phyloP scores from a whole-genome alignment of 2,329 filamentous ascomycete species.

The Cyphellophora attinorum region DNA sequence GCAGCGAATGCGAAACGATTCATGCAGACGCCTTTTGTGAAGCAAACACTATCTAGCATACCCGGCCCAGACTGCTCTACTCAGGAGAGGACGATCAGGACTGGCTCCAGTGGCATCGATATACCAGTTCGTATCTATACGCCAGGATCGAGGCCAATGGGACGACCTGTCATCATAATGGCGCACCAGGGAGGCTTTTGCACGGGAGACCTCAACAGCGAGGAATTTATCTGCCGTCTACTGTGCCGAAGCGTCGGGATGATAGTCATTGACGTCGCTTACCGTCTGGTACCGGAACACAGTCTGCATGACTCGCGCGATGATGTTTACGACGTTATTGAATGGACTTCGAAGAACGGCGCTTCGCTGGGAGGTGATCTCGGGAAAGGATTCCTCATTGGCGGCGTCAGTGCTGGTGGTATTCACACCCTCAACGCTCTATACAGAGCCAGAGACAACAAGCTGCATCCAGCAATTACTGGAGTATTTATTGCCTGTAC shows the following conservation, averaged over 20 bases:
- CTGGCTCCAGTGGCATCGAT: constrained; percentile 3
- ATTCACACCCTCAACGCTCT: constrained; percentile 5
- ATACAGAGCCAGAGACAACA: constrained; percentile 8
- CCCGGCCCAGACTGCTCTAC: constrained; percentile 3
- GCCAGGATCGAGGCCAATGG: too few species aligned
- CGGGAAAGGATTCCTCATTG: constrained; percentile 9
- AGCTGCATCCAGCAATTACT: constrained; percentile 6
- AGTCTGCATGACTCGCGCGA: constrained; percentile 14
- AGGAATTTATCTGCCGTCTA: constrained; percentile 10
- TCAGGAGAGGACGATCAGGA: constrained; percentile 8
- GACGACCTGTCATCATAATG: constrained; percentile 9
- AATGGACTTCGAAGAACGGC: constrained; percentile 19
- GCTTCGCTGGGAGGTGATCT: constrained; percentile 6
- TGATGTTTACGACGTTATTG: constrained; percentile 22
- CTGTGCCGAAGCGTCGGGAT: constrained; percentile 8
- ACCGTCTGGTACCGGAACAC: constrained; percentile 14
- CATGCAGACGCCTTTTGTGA: constrained; percentile 11
- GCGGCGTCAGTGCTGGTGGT: constrained; percentile 6
- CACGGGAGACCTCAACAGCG: constrained; percentile 9
- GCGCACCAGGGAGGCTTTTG: constrained; percentile 10
- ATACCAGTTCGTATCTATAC: constrained; percentile 8
- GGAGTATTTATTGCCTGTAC: constrained; percentile 10
- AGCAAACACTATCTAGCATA: constrained; percentile 5
- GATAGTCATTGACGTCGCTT: constrained; percentile 13
- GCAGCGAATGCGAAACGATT: constrained; percentile 6